Evolutionary conservation across 169 alveolate genomes (phyloP), one percentile per base, ranked within the genome.

Genomic region (Plasmodium gallinaceum): DNA sequence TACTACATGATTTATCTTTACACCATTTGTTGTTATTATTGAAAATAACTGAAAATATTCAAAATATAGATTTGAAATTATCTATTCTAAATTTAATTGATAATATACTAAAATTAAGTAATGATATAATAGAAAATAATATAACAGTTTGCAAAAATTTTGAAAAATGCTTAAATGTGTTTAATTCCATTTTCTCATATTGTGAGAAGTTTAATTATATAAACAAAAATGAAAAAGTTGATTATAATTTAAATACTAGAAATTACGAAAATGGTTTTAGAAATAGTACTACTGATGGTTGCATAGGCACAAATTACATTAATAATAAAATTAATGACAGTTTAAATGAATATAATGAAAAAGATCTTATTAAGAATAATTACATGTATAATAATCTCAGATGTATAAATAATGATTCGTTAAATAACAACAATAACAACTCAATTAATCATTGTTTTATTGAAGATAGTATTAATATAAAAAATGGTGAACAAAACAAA

Each of bases 1-100:
- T 8, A n/a, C 6, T 75, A 45, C 65, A 2, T 32, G 39, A 32
- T 32, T 32, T 32, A 2, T 32, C 39, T 32, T 2, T 32, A 32
- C 69, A 42, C 0, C 62, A 66, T 7, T n/a, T 66, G 20, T 80
- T 80, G 43, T 26, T 66, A 62, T 74, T 80, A 20, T 42, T 80
- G 61, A n/a, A 64, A 24, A 24, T 76, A 46, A 10, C 16, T 0
- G 61, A 37, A 61, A 64, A 61, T 61, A 24, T 20, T 32, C 24
- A 64, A 20, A 52, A 43, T 16, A 43, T 16, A 37, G 10, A 37
- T 37, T 12, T 65, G 42, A 76, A 64, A 54, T 62, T 7, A n/a
- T n/a, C 22, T 69, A 64, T 76, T 12, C 45, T 76, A 64, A 18
- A 37, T 51, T 24, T 66, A 20, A 39, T 80, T 7, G 57, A 66